These are phyloP conservation scores for Paxillus involutus DNA, from an alignment of 768 basidiomycete species.

Conservation along the genomic window DNA sequence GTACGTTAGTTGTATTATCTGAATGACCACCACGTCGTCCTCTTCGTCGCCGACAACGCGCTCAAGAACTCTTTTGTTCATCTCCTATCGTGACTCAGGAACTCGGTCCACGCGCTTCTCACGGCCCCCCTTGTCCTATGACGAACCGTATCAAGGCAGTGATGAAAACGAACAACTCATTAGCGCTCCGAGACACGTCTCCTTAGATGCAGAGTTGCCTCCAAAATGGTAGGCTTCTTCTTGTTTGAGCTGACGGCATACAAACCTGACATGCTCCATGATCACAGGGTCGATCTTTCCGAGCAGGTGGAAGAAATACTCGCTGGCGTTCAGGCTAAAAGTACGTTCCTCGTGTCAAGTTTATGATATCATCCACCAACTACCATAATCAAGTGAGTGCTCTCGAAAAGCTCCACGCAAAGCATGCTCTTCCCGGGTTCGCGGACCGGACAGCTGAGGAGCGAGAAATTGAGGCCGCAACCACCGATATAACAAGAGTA, in stretches of 20 bases:
- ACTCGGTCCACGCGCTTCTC: constrained; percentile 43
- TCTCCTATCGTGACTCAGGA: constrained; percentile 86
- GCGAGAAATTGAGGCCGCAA: constrained; percentile 85
- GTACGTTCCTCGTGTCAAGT: constrained; percentile 45
- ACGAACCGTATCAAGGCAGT: constrained; percentile 43
- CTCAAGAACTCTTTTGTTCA: constrained; percentile 88
- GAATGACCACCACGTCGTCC: constrained; percentile 34
- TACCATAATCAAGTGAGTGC: constrained; percentile 58
- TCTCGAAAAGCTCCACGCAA: constrained; percentile 95
- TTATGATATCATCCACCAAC: constrained; percentile 11
- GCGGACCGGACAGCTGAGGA: constrained; percentile 94
- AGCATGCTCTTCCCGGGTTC: constrained; percentile 94
- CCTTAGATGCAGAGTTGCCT: constrained; percentile 64
- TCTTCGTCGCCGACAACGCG: constrained; percentile 59
- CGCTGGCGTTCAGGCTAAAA: constrained; percentile 66
- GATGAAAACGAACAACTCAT: constrained; percentile 73
- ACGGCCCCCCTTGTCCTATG: constrained; percentile 40
- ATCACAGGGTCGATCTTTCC: constrained; percentile 82
- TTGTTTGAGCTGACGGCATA: not conserved
- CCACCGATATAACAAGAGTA: constrained; percentile 87
- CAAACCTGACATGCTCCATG: constrained; percentile 17
- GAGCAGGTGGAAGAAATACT: constrained; percentile 88
- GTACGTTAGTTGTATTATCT: constrained; percentile 17
- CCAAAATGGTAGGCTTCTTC: constrained; percentile 71
- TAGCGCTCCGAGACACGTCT: constrained; percentile 40